phyloP scores from a whole-genome alignment of 2,329 filamentous ascomycete genomes.

The Paracorniculantispora psalliotae region DNA sequence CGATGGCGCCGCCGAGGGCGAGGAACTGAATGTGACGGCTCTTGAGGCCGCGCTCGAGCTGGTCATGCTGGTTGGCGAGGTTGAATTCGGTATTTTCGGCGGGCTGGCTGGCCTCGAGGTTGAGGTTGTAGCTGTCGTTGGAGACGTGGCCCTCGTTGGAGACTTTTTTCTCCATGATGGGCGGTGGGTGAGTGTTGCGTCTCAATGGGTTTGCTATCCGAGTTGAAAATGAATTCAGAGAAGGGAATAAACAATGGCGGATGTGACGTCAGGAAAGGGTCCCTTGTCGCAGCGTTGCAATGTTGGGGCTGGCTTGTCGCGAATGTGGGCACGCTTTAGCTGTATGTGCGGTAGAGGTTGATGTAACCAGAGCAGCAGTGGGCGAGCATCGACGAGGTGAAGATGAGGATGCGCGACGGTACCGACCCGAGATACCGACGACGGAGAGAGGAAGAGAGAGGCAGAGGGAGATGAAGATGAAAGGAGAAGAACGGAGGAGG shows the following conservation, averaged over 20 bases:
- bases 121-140: conserved; percentile 22
- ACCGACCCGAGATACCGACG: no score
- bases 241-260: neutral
- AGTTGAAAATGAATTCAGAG: neutral
- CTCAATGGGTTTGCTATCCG: neutral
- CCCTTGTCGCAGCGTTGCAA: neutral
- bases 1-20: conserved; percentile 54
- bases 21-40: conserved; percentile 58
- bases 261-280: conserved; percentile 5
- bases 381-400: conserved; percentile 6
- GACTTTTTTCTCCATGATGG: conserved; percentile 19
- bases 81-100: conserved; percentile 27
- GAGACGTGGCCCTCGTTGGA: conserved; percentile 11
- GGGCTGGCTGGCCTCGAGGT: conserved; percentile 22
- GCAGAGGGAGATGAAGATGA: neutral
- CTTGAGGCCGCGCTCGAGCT: conserved; percentile 53
- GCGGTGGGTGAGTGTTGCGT: neutral
- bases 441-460: neutral
- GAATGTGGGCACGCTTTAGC: neutral
- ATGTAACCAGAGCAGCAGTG: conserved; percentile 8
- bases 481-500: neutral
- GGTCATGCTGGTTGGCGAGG: conserved; percentile 34
- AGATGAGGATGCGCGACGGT: neutral
- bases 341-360: conserved; percentile 12
- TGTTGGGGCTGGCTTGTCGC: neutral